A percentile compares a stretch with the other conserved stretches of the same genome.
Conservation (phyloP, 352 stramenopile species). For the Phytophthora foliorum region DNA sequence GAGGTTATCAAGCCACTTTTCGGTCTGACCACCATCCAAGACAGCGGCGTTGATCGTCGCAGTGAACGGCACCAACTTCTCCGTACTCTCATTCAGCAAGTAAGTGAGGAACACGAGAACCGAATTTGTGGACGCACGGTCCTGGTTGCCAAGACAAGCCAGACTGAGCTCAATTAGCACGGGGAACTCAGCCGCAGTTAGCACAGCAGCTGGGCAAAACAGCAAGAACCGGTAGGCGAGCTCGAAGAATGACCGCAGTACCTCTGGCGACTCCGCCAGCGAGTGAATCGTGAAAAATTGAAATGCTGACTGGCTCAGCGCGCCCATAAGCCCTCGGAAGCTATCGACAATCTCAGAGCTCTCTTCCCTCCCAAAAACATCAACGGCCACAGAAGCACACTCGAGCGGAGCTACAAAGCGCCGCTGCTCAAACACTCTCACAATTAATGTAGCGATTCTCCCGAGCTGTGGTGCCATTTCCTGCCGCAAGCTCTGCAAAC, state of each 20-base stretch:
- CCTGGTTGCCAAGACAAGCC: conserved; percentile 72
- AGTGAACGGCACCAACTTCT: conserved; percentile 53
- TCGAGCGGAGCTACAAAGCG: conserved; percentile 72
- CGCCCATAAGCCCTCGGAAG: conserved; percentile 65
- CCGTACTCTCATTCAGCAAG: conserved; percentile 65
- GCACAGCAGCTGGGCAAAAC: conserved; percentile 72
- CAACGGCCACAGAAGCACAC: conserved; percentile 68
- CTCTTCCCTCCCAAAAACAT: conserved; percentile 70
- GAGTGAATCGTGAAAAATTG: conserved; percentile 71
- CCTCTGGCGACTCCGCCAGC: conserved; percentile 65
- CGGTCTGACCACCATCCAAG: conserved; percentile 47
- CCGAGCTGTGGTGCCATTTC: conserved; percentile 65
- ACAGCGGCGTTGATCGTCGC: conserved; percentile 57
- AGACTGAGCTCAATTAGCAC: conserved; percentile 70
- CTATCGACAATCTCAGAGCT: conserved; percentile 54
- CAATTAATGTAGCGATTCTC: conserved; percentile 63
- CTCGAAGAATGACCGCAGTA: conserved; percentile 75
- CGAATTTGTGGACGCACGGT: conserved; percentile 71
- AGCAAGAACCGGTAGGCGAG: conserved; percentile 76
- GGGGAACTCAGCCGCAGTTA: conserved; percentile 63
- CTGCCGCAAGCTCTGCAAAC: conserved; percentile 68
- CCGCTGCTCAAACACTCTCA: conserved; percentile 65
- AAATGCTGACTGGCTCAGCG: conserved; percentile 70
- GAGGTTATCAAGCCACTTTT: conserved; percentile 63
- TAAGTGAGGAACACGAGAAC: conserved; percentile 76